Evolutionary conservation across 306 rosid species (phyloP), one percentile per base, ranked within the genome.

Genomic region (Hippophae rhamnoides): DNA sequence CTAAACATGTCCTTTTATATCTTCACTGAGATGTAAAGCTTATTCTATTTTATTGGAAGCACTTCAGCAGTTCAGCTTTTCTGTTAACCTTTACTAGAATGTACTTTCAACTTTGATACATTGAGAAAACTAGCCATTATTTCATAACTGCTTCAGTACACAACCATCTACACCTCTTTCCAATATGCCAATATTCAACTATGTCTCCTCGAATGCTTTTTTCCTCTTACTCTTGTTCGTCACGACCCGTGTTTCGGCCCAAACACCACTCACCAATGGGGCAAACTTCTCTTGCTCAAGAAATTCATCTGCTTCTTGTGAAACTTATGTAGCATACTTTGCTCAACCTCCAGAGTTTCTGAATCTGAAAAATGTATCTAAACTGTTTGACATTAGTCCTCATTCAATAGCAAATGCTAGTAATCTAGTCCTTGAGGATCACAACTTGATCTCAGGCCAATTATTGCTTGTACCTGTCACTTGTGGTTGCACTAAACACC

Each of bases 291-390:
- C 85, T 45, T 90, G 97, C 75, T 57, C 83, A n/a, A 69, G 60
- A 7, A 73, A 78, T 66, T 65, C 81, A 49, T 67, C 72, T 25
- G 42, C 79, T 61, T 66, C 78, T 0, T 90, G 97, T 55, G 61
- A 75, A 13, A 63, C 95, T 0, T 90, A 87, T n/a, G 84, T 84
- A 10, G 56, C 88, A 7, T 90, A 84, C 83, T 66, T 64, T 49
- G 72, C 86, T 0, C 69, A 57, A 43, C 52, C 89, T 63, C 89
- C 87, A 9, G 69, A 69, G 1, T 70, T 73, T 31, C 56, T 76
- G 74, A 69, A 74, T 54, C 68, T 81, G 51, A 55, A 64, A 7
- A 87, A 70, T 71, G 64, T 84, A 57, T 77, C 90, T 57, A 60
- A 77, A 63, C 60, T 90, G 23, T 90, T 90, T 66, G 74, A 52